A percentile compares a stretch with the other conserved stretches of the same genome.
Evolutionary conservation across 305 asterid genomes (phyloP).

Genomic region (Ilex paraguariensis): DNA sequence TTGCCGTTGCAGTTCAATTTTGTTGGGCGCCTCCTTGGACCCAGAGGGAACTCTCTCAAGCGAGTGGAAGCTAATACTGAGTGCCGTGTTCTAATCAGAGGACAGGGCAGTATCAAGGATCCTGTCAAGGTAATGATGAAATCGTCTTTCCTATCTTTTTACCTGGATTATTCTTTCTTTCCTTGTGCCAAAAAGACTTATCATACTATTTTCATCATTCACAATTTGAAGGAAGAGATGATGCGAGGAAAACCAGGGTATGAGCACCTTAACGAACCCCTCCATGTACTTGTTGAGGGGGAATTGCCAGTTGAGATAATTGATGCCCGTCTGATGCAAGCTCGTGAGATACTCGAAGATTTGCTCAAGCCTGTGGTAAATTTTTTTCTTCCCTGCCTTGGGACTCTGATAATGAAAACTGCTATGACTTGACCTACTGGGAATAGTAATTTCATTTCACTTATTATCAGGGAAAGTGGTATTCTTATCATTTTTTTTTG

Average conservation of each 20-base stretch:
- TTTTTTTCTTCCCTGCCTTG: background rate
- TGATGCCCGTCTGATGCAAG: slow-evolving; percentile 33
- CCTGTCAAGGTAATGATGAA: slow-evolving; percentile 15
- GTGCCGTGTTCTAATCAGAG: slow-evolving; percentile 25
- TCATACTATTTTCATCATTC: slow-evolving; percentile 2
- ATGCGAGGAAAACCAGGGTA: slow-evolving; percentile 37
- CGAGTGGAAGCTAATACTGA: slow-evolving; percentile 27
- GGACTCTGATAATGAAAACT: no score
- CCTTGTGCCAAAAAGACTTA: background rate
- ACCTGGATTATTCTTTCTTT: background rate
- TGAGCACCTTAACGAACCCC: slow-evolving; percentile 39
- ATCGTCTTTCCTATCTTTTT: background rate
- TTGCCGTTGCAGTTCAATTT: slow-evolving; percentile 17
- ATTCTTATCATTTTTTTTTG: background rate
- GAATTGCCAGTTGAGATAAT: slow-evolving; percentile 33
- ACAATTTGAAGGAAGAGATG: slow-evolving; percentile 35
- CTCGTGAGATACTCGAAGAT: slow-evolving; percentile 36
- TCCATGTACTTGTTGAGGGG: slow-evolving; percentile 37
- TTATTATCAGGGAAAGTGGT: background rate
- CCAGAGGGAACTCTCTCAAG: slow-evolving; percentile 27
- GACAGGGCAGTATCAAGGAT: slow-evolving; percentile 24
- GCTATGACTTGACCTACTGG: no score
- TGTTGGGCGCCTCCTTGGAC: slow-evolving; percentile 28
- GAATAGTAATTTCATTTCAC: background rate
- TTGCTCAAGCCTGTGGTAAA: slow-evolving; percentile 44